Evolutionary conservation across 1,284 basidiomycete species (phyloP), one percentile per base, ranked within the genome.

Genomic region (Limonomyces culmigenus): DNA sequence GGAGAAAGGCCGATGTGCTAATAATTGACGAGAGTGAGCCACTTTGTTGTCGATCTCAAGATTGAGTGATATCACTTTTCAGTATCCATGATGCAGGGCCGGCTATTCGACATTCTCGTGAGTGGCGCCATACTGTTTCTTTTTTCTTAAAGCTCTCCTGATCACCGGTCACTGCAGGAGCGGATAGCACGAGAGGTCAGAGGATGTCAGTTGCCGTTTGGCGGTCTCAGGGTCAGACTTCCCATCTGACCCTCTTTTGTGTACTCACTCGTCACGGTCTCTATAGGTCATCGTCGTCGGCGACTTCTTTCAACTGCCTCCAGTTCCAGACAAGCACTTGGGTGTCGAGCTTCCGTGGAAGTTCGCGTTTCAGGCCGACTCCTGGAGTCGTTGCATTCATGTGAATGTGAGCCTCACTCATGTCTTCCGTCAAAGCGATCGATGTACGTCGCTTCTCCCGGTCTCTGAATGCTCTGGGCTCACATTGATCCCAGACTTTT

Each of bases 271-370:
- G n/a, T 27, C 25, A 27, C n/a, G 10, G 8, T n/a, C n/a, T 27
- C 25, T 27, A 8, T n/a, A 83, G 67, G 60, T 87, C 36, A 65
- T 86, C 32, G 47, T 80, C 14, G 75, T 74, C 0, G 80, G 81
- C 5, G 81, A 85, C 51, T 85, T 85, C 50, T 81, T 72, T 52
- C 81, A 87, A 51, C 59, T 86, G 2, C 83, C 83, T 3, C 83
- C 83, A 0, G 79, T 86, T 2, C 68, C 70, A 2, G 61, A 64
- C 5, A 50, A 53, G 23, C 49, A 47, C 1, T 45, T 47, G 8
- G 59, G 52, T 6, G 45, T 40, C 3, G 38, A 41, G 3, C 55
- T 60, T 10, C 54, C 59, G 1, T 38, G 55, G 2, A 55, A 48
- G 2, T 83, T 78, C 44, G 68, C 70, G 3, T 86, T 86, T 47